A percentile compares a stretch with the other conserved stretches of the same genome.
Evolutionary conservation across 768 basidiomycete genomes (phyloP).

Genomic region (Kwoniella bestiolae): DNA sequence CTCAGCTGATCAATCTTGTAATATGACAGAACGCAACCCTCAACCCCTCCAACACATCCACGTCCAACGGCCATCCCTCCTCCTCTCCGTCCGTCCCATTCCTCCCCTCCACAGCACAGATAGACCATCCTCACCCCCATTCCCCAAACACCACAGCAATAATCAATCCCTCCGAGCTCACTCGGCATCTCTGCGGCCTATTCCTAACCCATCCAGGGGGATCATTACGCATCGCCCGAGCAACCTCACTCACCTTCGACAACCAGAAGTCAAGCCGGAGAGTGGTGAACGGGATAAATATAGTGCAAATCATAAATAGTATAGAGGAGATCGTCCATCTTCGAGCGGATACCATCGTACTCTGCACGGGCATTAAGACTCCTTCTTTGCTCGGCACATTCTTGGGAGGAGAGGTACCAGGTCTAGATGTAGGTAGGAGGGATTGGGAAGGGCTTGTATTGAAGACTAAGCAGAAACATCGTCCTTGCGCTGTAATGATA

Average conservation of each 20-base stretch:
- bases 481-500: constrained; percentile 58
- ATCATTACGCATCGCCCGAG: constrained; percentile 30
- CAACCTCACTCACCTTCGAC: constrained; percentile 13
- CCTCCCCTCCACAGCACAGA: constrained; percentile 5
- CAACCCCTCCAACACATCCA: too few species aligned
- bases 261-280: neutral
- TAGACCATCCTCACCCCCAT: neutral
- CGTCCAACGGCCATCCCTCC: too few species aligned
- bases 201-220: constrained; percentile 29
- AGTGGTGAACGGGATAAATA: constrained; percentile 10
- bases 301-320: constrained; percentile 13
- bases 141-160: too few species aligned
- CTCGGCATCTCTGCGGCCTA: constrained; percentile 6
- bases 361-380: constrained; percentile 83
- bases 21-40: too few species aligned
- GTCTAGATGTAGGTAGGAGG: constrained; percentile 24
- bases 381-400: constrained; percentile 59
- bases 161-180: neutral
- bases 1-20: too few species aligned
- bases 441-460: constrained; percentile 41
- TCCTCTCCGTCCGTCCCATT: too few species aligned
- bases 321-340: constrained; percentile 44
- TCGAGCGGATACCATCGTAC: constrained; percentile 69
- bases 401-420: constrained; percentile 27
- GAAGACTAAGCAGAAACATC: constrained; percentile 57